These are phyloP conservation scores for Neopestalotiopsis sp. DNA, from an alignment of 2,329 filamentous ascomycete species.

Conservation along the genomic window DNA sequence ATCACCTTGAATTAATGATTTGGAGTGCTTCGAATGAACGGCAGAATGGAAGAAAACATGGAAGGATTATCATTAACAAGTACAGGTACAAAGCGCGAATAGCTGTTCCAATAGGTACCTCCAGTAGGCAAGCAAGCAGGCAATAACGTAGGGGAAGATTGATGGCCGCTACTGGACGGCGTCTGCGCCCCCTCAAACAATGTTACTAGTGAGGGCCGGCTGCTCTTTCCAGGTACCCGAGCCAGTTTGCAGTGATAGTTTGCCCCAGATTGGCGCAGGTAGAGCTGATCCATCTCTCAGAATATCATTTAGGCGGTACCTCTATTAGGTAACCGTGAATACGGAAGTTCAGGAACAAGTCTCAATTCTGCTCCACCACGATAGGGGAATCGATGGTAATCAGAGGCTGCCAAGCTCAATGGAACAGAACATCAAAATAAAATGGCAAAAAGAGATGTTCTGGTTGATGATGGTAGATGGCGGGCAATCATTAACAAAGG, in stretches of 20 bases:
- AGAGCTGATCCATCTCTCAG: conserved; percentile 9
- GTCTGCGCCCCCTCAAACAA: conserved; percentile 13
- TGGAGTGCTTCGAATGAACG: background rate
- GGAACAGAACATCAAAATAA: conserved; percentile 11
- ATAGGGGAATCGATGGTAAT: conserved; percentile 10
- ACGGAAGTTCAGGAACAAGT: background rate
- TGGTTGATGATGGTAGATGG: background rate
- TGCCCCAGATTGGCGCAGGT: conserved; percentile 12
- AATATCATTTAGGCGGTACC: background rate
- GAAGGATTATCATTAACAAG: background rate
- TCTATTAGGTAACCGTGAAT: conserved; percentile 1
- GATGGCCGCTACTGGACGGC: background rate
- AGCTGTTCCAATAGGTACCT: background rate
- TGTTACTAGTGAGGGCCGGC: conserved; percentile 6
- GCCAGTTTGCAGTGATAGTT: background rate
- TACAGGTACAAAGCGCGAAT: background rate
- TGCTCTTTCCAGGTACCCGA: conserved; percentile 16
- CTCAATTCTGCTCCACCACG: conserved; percentile 4
- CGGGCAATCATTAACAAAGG: background rate
- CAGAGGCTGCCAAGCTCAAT: conserved; percentile 9
- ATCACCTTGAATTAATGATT: background rate
- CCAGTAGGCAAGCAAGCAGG: background rate
- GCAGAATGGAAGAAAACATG: background rate
- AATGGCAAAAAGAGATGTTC: background rate
- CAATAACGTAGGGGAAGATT: background rate